A percentile compares a stretch with the other conserved stretches of the same genome.
Evolutionary conservation across 1,284 basidiomycete species (phyloP).

Genomic region (Trichosporon ovoides): DNA sequence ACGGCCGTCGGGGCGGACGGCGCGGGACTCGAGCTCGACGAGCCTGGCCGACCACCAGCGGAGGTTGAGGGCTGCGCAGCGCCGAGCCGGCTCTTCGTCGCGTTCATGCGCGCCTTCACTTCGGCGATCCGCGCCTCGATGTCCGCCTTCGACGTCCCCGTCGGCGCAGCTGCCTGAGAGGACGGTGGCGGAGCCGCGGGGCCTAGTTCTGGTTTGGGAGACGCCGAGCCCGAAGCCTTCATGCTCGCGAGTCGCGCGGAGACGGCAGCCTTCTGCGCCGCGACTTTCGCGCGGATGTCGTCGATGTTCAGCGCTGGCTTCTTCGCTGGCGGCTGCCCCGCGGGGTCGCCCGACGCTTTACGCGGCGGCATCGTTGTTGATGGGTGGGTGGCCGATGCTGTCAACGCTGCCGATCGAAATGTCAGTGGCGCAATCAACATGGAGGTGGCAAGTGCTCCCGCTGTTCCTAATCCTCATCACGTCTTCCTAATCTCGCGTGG

Average conservation of each 20-base stretch:
- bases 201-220: not conserved
- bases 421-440: too few species aligned
- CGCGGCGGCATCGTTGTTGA: constrained; percentile 2
- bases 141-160: constrained; percentile 52
- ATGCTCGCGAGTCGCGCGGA: constrained; percentile 53
- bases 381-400: not conserved
- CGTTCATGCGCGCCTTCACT: constrained; percentile 69
- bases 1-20: not conserved
- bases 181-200: not conserved
- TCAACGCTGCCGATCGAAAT: too few species aligned
- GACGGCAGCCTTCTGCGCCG: constrained; percentile 75
- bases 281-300: constrained; percentile 62
- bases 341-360: constrained; percentile 17
- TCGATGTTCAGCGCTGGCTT: constrained; percentile 19
- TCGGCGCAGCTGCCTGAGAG: not conserved
- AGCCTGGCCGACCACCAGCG: not conserved
- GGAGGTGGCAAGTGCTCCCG: not conserved
- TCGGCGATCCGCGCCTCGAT: constrained; percentile 67
- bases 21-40: not conserved
- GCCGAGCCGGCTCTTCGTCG: constrained; percentile 54
- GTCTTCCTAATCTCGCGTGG: not conserved
- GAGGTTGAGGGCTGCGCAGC: constrained; percentile 10
- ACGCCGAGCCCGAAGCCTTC: constrained; percentile 42
- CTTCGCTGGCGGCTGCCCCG: constrained; percentile 22
- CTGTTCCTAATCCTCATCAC: not conserved